Base-by-base conservation (phyloP, 2,329 filamentous ascomycete species). In the Diaporthe citrichinensis region DNA sequence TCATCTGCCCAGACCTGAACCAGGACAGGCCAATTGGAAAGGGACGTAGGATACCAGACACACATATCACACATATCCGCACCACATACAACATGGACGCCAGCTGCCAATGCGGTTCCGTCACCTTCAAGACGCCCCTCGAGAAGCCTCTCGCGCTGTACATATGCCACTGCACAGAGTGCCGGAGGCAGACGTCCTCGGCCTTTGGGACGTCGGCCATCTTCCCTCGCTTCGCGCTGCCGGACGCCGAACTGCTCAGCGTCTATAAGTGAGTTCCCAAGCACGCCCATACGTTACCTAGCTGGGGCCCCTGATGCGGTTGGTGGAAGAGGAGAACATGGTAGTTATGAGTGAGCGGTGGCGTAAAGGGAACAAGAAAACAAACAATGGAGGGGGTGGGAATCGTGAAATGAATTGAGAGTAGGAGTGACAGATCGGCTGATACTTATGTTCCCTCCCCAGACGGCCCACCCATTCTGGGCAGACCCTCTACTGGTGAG, bases 191-290 rank as follows among this genome's bases (percentile, higher is more conserved):
- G 84, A 91, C 91, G 41, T 86, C 90, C 72, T 92, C 91, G 10
- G 91, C 92, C 1, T 94, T 93, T 82, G 92, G 92, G 39, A 90
- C 92, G 44, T 92, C 91, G 49, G 92, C 92, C 78, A 93, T 94
- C 76, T 94, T 94, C 79, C 92, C 92, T 1, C 86, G 86, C n/a
- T 94, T 94, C 76, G 81, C 85, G 14, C 84, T 94, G 39, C 90
- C 91, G 0, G 82, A 83, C 51, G 83, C 81, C 23, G 85, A 87
- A 31, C 77, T 86, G 62, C 79, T 92, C 78, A 88, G 87, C 74
- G 89, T 88, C 78, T 92, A 92, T 78, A 86, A 85, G 90, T 90
- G 80, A 81, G 88, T 86, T n/a, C 12, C 15, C 31, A 51, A 53
- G 31, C 44, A n/a, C 39, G 15, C 39, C 65, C 41, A 15, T 36